Percentiles rank a stretch among this genome's conserved stretches.
Evolutionary conservation across 805 yeast genomes (phyloP).

Genomic region (Ogataea neopini): DNA sequence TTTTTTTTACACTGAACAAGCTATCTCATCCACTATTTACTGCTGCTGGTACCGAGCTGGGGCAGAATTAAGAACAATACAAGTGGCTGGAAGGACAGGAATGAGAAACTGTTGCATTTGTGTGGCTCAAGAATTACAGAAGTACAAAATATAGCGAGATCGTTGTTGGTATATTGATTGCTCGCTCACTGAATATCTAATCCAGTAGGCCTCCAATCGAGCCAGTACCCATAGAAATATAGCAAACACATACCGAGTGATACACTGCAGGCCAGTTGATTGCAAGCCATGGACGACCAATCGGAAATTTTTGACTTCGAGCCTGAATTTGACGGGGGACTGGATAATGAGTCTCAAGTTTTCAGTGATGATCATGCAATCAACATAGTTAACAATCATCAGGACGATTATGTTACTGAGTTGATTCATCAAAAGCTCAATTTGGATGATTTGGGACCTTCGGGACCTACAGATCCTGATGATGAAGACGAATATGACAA

Average conservation of each 20-base stretch:
- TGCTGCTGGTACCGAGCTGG: not conserved
- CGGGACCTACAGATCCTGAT: slow-evolving; percentile 11
- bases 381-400: slow-evolving; percentile 14
- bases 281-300: slow-evolving; percentile 21
- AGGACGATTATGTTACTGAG: slow-evolving; percentile 13
- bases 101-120: slow-evolving; percentile 3
- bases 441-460: not conserved
- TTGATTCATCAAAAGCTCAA: slow-evolving; percentile 9
- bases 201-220: slow-evolving; percentile 2
- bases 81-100: slow-evolving; percentile 2
- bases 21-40: not conserved
- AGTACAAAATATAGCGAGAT: slow-evolving; percentile 4
- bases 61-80: not conserved
- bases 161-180: slow-evolving; percentile 2
- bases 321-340: slow-evolving; percentile 20
- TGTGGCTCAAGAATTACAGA: not conserved
- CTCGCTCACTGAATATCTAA: slow-evolving; percentile 1
- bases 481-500: slow-evolving; percentile 35
- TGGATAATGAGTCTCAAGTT: slow-evolving; percentile 17
- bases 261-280: slow-evolving; percentile 2
- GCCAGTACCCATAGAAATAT: not conserved
- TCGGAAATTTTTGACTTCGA: slow-evolving; percentile 28
- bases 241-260: not conserved
- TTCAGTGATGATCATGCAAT: slow-evolving; percentile 23
- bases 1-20: not conserved